Evolutionary conservation across 1,139 yeast genomes (phyloP).

Genomic region (Pichia sp.): DNA sequence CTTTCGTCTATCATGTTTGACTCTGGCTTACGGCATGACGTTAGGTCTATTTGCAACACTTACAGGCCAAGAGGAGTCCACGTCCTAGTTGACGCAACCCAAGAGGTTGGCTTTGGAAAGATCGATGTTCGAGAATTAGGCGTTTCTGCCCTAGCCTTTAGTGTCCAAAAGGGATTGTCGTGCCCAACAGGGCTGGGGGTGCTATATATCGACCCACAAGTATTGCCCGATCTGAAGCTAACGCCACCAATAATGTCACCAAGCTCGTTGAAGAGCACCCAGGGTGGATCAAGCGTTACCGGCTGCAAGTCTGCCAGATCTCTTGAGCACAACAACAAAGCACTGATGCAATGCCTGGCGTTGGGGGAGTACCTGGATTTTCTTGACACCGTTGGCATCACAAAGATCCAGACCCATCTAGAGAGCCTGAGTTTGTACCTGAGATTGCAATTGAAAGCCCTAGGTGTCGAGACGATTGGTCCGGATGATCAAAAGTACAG

Average conservation of each 20-base stretch:
- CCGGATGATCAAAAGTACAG: background rate
- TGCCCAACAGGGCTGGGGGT: slow-evolving; percentile 6
- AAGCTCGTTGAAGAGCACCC: background rate
- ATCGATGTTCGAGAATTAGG: slow-evolving; percentile 7
- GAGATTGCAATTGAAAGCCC: background rate
- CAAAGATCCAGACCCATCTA: background rate
- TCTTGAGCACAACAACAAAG: slow-evolving; percentile 3
- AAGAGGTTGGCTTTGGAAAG: slow-evolving; percentile 6
- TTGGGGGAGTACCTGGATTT: slow-evolving; percentile 4
- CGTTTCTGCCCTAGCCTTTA: slow-evolving; percentile 3
- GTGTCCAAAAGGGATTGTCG: slow-evolving; percentile 4
- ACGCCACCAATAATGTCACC: slow-evolving; percentile 2
- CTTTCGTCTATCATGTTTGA: slow-evolving; percentile 5
- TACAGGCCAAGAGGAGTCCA: slow-evolving; percentile 9
- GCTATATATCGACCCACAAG: slow-evolving; percentile 3
- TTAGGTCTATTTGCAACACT: slow-evolving; percentile 1
- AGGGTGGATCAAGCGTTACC: background rate
- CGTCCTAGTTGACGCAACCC: slow-evolving; percentile 9
- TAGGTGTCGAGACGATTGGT: slow-evolving; percentile 3
- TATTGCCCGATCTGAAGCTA: background rate
- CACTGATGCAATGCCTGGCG: slow-evolving; percentile 3
- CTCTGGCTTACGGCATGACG: slow-evolving; percentile 3
- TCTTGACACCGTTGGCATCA: slow-evolving; percentile 3
- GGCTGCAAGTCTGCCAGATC: background rate
- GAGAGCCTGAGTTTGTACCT: slow-evolving; percentile 2